A percentile compares a stretch with the other conserved stretches of the same genome.
Conservation (phyloP, 2,329 filamentous ascomycete species). For the Fusarium guadeloupense region DNA sequence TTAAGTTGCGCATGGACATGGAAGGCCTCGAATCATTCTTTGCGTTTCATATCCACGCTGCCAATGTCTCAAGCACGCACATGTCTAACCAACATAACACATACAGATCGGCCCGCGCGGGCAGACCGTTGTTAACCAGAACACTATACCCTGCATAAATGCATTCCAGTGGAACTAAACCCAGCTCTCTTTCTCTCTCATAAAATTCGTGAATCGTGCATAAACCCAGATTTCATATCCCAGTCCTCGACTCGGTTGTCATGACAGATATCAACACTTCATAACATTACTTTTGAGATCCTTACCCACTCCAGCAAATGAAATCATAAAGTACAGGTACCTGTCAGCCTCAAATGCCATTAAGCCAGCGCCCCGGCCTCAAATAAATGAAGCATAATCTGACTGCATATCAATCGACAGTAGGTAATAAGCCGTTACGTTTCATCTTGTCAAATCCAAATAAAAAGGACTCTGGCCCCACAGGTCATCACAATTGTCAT, state of each 20-base stretch:
- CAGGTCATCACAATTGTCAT: slow-evolving; percentile 9
- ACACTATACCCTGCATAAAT: slow-evolving; percentile 7
- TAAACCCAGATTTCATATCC: slow-evolving; percentile 5
- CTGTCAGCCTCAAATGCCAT: slow-evolving; percentile 10
- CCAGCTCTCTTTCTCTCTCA: slow-evolving; percentile 19
- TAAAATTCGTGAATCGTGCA: slow-evolving; percentile 25
- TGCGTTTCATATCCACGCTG: slow-evolving; percentile 21
- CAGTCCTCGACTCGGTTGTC: not conserved
- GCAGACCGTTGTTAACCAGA: not conserved
- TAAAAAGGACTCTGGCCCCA: slow-evolving; percentile 6
- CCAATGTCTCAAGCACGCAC: slow-evolving; percentile 19
- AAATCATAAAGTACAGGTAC: slow-evolving; percentile 3
- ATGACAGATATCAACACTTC: not conserved
- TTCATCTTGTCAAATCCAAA: slow-evolving; percentile 16
- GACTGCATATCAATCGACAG: slow-evolving; percentile 1
- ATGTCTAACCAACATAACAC: slow-evolving; percentile 11
- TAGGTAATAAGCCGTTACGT: slow-evolving; percentile 13
- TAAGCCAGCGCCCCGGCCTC: slow-evolving; percentile 19
- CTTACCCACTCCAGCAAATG: slow-evolving; percentile 6
- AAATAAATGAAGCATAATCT: slow-evolving; percentile 25
- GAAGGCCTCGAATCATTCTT: slow-evolving; percentile 10
- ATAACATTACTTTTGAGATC: slow-evolving; percentile 15
- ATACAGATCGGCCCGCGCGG: not conserved
- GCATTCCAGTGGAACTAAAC: not conserved
- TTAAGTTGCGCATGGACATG: not conserved